A percentile compares a stretch with the other conserved stretches of the same genome.
Evolutionary conservation across 257 asterid species (phyloP).

Genomic region (Solanum verrucosum): DNA sequence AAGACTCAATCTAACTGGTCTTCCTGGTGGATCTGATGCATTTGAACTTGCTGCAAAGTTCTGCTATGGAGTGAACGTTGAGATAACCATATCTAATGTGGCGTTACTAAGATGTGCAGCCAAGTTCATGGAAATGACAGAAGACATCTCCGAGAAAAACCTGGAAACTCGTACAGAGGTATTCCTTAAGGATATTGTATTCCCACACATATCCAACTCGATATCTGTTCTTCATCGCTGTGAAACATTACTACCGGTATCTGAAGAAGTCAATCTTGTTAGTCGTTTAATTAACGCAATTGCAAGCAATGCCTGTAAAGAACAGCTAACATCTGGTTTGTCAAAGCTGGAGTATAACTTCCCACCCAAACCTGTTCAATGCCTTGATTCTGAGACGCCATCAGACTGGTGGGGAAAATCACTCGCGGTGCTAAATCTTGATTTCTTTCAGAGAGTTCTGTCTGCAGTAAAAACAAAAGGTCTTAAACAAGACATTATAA

Average conservation of each 20-base stretch:
- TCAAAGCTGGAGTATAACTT: conserved; percentile 70
- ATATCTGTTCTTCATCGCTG: conserved; percentile 69
- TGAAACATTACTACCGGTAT: conserved; percentile 41
- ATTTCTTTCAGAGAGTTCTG: conserved; percentile 64
- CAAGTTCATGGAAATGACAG: conserved; percentile 79
- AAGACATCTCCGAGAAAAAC: conserved; percentile 69
- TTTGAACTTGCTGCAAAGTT: conserved; percentile 89
- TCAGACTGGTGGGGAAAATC: conserved; percentile 89
- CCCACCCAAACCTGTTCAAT: conserved; percentile 25
- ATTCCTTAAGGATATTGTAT: conserved; percentile 44
- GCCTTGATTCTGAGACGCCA: conserved; percentile 43
- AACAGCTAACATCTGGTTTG: conserved; percentile 76
- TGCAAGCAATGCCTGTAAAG: conserved; percentile 76
- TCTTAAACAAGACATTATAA: conserved; percentile 72
- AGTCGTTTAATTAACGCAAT: conserved; percentile 49
- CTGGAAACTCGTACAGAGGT: conserved; percentile 54
- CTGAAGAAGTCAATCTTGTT: conserved; percentile 62
- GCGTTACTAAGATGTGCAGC: conserved; percentile 69
- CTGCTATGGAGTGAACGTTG: conserved; percentile 74
- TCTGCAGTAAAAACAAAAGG: conserved; percentile 73
- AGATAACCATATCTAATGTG: conserved; percentile 54
- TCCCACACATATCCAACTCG: conserved; percentile 55
- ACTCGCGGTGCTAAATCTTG: conserved; percentile 49
- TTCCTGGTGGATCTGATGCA: conserved; percentile 89
- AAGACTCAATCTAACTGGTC: conserved; percentile 41